Conservation (phyloP, 768 basidiomycete genomes). For the Lentinula edodes region DNA sequence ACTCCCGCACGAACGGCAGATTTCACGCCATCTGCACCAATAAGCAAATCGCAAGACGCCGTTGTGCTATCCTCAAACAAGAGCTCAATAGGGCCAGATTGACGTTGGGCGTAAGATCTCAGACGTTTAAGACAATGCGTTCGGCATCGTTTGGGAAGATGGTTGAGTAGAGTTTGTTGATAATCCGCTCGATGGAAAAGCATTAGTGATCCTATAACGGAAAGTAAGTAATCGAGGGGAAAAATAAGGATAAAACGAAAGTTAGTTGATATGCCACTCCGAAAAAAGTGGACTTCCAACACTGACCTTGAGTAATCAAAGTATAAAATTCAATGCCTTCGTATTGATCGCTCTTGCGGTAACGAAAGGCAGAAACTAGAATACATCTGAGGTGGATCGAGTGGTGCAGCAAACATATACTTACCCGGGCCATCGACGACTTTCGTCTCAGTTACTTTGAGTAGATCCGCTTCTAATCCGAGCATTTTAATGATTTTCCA, state of each 20-base stretch:
- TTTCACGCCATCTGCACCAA: constrained; percentile 18
- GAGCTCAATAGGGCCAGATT: constrained; percentile 38
- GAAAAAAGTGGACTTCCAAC: constrained; percentile 7
- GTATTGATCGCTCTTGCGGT: constrained; percentile 57
- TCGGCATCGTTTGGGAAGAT: constrained; percentile 39
- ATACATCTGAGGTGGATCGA: neutral
- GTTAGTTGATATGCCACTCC: neutral
- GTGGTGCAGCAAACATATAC: neutral
- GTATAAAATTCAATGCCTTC: constrained; percentile 49
- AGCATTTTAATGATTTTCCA: constrained; percentile 44
- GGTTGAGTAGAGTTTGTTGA: constrained; percentile 48
- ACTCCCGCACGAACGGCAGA: constrained; percentile 25
- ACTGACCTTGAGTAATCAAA: constrained; percentile 51
- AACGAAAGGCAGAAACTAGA: constrained; percentile 46
- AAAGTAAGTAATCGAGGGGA: neutral
- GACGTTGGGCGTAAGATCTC: constrained; percentile 44
- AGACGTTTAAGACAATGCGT: constrained; percentile 55
- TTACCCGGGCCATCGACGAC: constrained; percentile 37
- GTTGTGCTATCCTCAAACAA: constrained; percentile 58
- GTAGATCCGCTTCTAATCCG: constrained; percentile 40
- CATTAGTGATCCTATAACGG: constrained; percentile 39
- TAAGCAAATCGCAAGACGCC: constrained; percentile 56
- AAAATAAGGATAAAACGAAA: neutral
- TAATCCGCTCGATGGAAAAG: constrained; percentile 66
- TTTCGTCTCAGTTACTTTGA: constrained; percentile 30